Base-by-base conservation (phyloP, 1,139 yeast genomes). In the Nakaseomyces glabratus region DNA sequence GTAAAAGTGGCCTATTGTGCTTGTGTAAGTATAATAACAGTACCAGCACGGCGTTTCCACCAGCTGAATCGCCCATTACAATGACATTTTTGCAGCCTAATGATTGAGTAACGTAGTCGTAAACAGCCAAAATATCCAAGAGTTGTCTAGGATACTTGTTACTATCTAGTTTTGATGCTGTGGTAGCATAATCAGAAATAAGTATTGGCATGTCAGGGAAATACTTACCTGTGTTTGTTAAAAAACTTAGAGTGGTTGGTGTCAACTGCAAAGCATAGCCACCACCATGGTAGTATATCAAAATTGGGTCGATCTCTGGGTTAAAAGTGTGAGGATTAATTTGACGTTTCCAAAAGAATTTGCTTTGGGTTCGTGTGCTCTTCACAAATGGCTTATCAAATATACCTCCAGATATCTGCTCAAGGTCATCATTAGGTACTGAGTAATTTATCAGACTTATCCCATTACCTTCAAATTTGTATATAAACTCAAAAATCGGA, bases 51-150 rank as follows among this genome's bases (percentile, higher is more conserved):
- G 51, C 31, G 24, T 48, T 42, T n/a, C 51, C 56, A 16, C 56
- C 56, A 6, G 52, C 51, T 3, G 56, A 51, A 22, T 51, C 56
- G 12, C 56, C 56, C 32, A 49, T 29, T 12, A 49, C 18, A 9
- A 33, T 28, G 3, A 49, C 37, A 13, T 42, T 38, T 8, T 40
- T 22, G 32, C 44, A 41, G 2, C 38, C 38, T 10, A 37, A n/a
- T 4, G 28, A 33, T 7, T 35, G 19, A 4, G 24, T 28, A 1
- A 46, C 20, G 30, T 42, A 33, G 3, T 39, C 41, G 13, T 43
- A 47, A 10, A 42, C 16, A 6, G 41, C 41, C 15, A 40, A 20
- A 6, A 40, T 21, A 31, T 47, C 49, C 6, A 46, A 21, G 3
- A 43, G 20, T 26, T 46, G 48, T 12, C 28, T 17, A 4, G 50